A percentile compares a stretch with the other conserved stretches of the same genome.
Conservation (phyloP, 371 early-diverging fungal genomes). For the Rhizopus sp. region DNA sequence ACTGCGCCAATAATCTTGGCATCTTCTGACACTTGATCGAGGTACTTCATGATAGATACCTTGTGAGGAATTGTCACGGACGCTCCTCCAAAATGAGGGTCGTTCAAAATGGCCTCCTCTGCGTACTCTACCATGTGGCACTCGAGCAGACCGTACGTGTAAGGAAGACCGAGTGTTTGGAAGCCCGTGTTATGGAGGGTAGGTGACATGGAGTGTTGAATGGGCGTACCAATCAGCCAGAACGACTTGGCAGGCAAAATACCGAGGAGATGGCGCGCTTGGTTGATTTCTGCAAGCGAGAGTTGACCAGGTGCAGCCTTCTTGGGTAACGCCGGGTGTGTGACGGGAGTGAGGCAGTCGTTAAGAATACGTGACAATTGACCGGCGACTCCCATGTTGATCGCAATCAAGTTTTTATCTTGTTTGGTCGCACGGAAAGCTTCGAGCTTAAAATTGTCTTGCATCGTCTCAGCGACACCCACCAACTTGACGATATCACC, state of each 20-base stretch:
- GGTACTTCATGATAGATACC: conserved; percentile 74
- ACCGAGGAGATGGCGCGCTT: conserved; percentile 72
- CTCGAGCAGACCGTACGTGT: conserved; percentile 76
- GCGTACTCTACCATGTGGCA: conserved; percentile 68
- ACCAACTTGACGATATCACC: conserved; percentile 94
- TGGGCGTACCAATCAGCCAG: conserved; percentile 92
- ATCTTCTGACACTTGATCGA: conserved; percentile 71
- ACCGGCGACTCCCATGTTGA: conserved; percentile 92
- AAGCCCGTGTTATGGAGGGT: conserved; percentile 93
- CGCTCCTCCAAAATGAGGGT: conserved; percentile 88
- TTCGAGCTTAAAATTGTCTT: conserved; percentile 81
- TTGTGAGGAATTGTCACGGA: conserved; percentile 96
- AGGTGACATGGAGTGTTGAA: conserved; percentile 88
- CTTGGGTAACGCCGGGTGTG: conserved; percentile 77
- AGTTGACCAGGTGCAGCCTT: conserved; percentile 96
- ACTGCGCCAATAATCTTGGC: conserved; percentile 91
- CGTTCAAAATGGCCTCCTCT: conserved; percentile 55
- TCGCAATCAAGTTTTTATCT: conserved; percentile 79
- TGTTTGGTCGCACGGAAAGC: conserved; percentile 53
- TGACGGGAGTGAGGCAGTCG: conserved; percentile 88
- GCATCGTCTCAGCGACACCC: conserved; percentile 70
- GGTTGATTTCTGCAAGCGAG: conserved; percentile 79
- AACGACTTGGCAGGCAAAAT: conserved; percentile 68
- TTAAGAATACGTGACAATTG: conserved; percentile 89
- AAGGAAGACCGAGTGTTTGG: conserved; percentile 79